Percentiles rank a stretch among this genome's conserved stretches.
These are phyloP conservation scores for Rhinocladiella mackenziei DNA, from an alignment of 2,329 filamentous ascomycete species.

Conservation along the genomic window DNA sequence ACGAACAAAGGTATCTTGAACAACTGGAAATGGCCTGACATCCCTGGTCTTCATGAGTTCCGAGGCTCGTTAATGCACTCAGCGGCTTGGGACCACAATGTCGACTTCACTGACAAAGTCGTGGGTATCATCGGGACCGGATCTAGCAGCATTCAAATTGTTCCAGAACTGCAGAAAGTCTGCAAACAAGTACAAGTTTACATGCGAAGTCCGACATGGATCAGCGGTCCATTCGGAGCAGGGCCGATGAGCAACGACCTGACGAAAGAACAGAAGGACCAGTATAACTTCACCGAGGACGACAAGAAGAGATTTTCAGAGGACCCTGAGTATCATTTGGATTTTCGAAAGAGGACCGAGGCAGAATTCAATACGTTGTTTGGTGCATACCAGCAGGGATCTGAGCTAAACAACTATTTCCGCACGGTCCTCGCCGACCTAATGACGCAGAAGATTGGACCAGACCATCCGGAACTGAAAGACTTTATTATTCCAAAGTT, in stretches of 20 bases:
- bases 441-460: neutral
- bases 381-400: neutral
- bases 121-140: slow-evolving; percentile 30
- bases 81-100: slow-evolving; percentile 31
- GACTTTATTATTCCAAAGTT: slow-evolving; percentile 2
- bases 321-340: too few species aligned
- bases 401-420: neutral
- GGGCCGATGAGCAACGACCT: too few species aligned
- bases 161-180: slow-evolving; percentile 33
- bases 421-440: neutral
- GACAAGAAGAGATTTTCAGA: too few species aligned
- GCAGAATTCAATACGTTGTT: neutral
- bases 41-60: slow-evolving; percentile 35
- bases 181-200: neutral
- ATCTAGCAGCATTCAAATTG: slow-evolving; percentile 27
- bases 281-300: too few species aligned
- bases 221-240: neutral
- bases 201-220: slow-evolving; percentile 9
- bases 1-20: slow-evolving; percentile 43
- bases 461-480: neutral
- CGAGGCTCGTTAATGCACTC: slow-evolving; percentile 34
- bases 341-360: neutral
- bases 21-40: slow-evolving; percentile 33
- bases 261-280: too few species aligned
- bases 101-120: slow-evolving; percentile 28